Percentiles rank a stretch among this genome's conserved stretches.
phyloP scores from a whole-genome alignment of 2,329 filamentous ascomycete species.

The Calonectria pseudoturangicola region DNA sequence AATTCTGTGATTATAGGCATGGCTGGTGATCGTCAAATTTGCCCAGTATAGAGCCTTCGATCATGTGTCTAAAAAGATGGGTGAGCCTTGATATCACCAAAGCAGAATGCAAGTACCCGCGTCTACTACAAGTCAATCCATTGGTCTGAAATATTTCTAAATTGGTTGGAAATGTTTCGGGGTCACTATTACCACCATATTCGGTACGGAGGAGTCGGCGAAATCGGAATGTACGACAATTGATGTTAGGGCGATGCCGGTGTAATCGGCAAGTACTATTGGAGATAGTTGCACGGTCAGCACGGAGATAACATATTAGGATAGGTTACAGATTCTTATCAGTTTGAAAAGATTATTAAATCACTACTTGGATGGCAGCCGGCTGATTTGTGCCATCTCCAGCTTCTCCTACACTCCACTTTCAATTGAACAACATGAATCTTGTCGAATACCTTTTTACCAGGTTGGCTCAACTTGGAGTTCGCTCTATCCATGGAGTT shows the following conservation, averaged over 20 bases:
- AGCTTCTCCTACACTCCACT: not conserved
- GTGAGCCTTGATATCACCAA: not conserved
- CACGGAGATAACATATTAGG: too few species aligned
- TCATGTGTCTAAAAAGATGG: too few species aligned
- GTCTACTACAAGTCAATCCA: too few species aligned
- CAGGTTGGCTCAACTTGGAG: conserved; percentile 74
- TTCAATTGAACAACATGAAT: not conserved
- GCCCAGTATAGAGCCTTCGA: too few species aligned
- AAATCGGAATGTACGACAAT: not conserved
- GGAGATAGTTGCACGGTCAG: not conserved
- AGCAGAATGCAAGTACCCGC: too few species aligned
- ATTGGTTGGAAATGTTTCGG: too few species aligned
- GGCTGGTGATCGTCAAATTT: too few species aligned
- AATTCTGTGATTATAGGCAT: too few species aligned
- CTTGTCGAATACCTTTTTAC: conserved; percentile 72
- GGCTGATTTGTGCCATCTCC: too few species aligned
- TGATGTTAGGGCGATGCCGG: not conserved
- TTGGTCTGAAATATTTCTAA: too few species aligned
- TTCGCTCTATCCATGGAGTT: conserved; percentile 73
- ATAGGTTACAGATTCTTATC: not conserved
- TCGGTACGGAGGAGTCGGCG: not conserved
- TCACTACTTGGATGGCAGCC: not conserved
- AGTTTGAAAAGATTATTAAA: not conserved
- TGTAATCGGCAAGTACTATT: not conserved
- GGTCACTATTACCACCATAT: not conserved